Base-by-base conservation (phyloP, 164 flowering plant genomes). In the Magnolia changhungtana region DNA sequence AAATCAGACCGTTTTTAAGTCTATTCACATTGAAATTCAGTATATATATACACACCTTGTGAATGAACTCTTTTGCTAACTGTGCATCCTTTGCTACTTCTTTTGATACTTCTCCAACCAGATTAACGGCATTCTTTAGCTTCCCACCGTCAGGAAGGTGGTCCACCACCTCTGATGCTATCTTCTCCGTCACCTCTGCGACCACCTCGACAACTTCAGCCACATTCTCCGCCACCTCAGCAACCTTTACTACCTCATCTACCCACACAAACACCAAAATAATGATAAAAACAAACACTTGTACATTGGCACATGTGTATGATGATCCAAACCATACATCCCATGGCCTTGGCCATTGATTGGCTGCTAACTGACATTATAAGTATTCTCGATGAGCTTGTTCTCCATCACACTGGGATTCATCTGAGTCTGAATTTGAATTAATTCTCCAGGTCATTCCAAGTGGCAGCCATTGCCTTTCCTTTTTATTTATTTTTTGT, bases 31-130 rank as follows among this genome's bases (percentile, higher is more conserved):
- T 19, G 67, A 20, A 23, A 64, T 8, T n/a, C 10, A 20, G 24
- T 20, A 21, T 19, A 21, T 19, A 7, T 13, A 50, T 9, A 11
- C 45, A 24, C 13, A 86, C 89, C 89, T 85, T 76, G 76, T 85
- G 75, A 73, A 87, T 69, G 74, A 85, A 27, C 0, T 83, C 77
- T 58, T 77, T 37, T 27, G 80, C 65, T 69, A 66, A 52, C 61
- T 81, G 69, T 66, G 89, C 87, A 66, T 81, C 79, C 37, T 83
- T 73, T n/a, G 19, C 82, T 1, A 77, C 83, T 55, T 76, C 80
- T 63, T 80, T 50, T 0, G 89, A 80, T 50, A 82, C 52, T 8
- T 50, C 50, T 31, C 81, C 85, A 8, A 87, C 51, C 16, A 77
- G 50, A 52, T 75, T 76, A 8, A 72, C 81, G 8, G 80, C 68